Conservation (phyloP, 208 protist genomes). For the Leptomonas seymouri region DNA sequence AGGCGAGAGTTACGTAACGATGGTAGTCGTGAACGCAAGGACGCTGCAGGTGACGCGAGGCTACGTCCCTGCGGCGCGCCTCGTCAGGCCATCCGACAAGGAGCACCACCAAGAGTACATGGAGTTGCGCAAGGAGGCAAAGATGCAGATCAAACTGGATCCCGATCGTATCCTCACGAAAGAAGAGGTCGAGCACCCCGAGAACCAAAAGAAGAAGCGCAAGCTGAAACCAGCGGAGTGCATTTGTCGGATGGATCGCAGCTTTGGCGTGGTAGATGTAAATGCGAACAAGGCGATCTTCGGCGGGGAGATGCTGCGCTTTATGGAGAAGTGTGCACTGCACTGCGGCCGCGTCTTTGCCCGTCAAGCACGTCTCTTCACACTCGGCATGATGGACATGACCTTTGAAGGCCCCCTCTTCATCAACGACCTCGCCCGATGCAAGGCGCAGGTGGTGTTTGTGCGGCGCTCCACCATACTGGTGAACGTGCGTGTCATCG, state of each 20-base stretch:
- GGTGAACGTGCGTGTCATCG: slow-evolving; percentile 34
- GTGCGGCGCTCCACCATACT: slow-evolving; percentile 41
- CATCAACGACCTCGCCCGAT: slow-evolving; percentile 29
- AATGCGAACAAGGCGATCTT: slow-evolving; percentile 68
- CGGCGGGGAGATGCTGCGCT: slow-evolving; percentile 54
- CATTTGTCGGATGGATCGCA: slow-evolving; percentile 23
- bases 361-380: slow-evolving; percentile 34
- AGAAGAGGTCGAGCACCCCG: slow-evolving; percentile 33
- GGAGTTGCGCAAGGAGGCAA: slow-evolving; percentile 12
- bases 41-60: slow-evolving; percentile 18
- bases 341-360: slow-evolving; percentile 67
- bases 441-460: slow-evolving; percentile 48
- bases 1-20: slow-evolving; percentile 46
- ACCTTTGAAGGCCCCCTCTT: slow-evolving; percentile 54
- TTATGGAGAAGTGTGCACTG: slow-evolving; percentile 57
- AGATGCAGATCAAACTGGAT: neutral
- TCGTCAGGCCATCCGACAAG: slow-evolving; percentile 24
- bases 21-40: slow-evolving; percentile 30
- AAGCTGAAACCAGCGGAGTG: slow-evolving; percentile 30
- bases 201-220: slow-evolving; percentile 34
- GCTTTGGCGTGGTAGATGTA: slow-evolving; percentile 33
- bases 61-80: slow-evolving; percentile 32
- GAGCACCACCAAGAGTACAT: slow-evolving; percentile 33
- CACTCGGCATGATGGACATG: slow-evolving; percentile 58
- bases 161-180: neutral